Base-by-base conservation (phyloP, 2,329 filamentous ascomycete genomes). In the Gaeumannomyces tritici region DNA sequence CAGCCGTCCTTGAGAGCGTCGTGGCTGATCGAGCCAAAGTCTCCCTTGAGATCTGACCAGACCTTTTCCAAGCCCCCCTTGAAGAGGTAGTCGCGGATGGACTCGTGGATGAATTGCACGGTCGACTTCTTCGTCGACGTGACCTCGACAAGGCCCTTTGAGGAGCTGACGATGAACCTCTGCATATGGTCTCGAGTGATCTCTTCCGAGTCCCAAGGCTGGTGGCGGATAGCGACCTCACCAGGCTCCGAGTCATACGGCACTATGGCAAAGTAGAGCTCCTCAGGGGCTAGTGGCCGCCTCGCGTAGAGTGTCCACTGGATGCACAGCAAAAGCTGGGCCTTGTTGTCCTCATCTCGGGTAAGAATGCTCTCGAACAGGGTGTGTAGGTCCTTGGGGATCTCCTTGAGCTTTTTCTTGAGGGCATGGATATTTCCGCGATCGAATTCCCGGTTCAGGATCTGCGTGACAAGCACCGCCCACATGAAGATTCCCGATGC, bases 81-180 rank as follows among this genome's bases (percentile, higher is more conserved):
- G 2, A 79, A 29, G 0, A 83, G 70, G 57, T 78, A 82, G 9
- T 82, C 79, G 0, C 73, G 68, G 0, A 83, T 78, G 0, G 80
- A 80, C 65, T 83, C 78, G 54, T 83, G 80, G 6, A 83, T 82
- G 67, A 83, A 84, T 63, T 84, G 81, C 0, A 83, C 77, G 0
- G 65, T 76, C 0, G 68, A 66, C 21, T 26, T 55, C 15, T 70
- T 66, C 0, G 69, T 66, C 21, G 68, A 73, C 0, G 74, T 77
- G 1, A 77, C 64, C 61, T 83, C 80, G 0, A 75, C 77, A 11
- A 84, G 71, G 0, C 83, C 81, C 65, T 83, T 84, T 0, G 82
- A 84, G 0, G 70, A 76, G 51, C 69, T 71, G 0, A 76, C 66
- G 0, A 83, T 70, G 28, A 72, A 78, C 2, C 63, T 68, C 0